Conservation (phyloP, 805 yeast species). For the Torulaspora gathmanii region DNA sequence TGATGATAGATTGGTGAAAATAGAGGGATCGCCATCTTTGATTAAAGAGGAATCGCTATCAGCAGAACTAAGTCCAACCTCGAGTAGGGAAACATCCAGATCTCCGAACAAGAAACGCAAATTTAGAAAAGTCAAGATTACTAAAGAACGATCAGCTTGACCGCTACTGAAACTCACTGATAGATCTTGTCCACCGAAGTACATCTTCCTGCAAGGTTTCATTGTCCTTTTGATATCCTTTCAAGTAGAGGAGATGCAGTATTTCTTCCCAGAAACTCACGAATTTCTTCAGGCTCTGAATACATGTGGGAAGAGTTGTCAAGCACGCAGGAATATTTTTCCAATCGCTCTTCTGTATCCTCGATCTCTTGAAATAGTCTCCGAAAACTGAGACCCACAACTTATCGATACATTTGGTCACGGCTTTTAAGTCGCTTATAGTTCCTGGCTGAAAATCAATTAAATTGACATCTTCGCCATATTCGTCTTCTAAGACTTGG, state of each 20-base stretch:
- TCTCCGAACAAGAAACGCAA: conserved; percentile 15
- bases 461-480: conserved; percentile 50
- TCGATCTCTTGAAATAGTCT: conserved; percentile 39
- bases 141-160: conserved; percentile 4
- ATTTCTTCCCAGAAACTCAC: conserved; percentile 50
- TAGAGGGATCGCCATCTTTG: not conserved
- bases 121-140: conserved; percentile 14
- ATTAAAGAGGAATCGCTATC: not conserved
- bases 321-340: conserved; percentile 24
- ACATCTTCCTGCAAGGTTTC: conserved; percentile 2
- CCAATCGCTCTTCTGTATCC: conserved; percentile 26
- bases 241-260: conserved; percentile 41
- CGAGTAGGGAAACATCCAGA: conserved; percentile 7
- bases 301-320: conserved; percentile 30
- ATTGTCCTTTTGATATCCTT: conserved; percentile 34
- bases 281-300: conserved; percentile 38
- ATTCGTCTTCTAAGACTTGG: conserved; percentile 47
- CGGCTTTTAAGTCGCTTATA: conserved; percentile 39
- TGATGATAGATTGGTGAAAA: not conserved
- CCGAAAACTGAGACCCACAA: conserved; percentile 57
- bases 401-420: conserved; percentile 41
- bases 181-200: conserved; percentile 7
- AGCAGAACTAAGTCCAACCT: conserved; percentile 1
- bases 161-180: not conserved
- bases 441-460: conserved; percentile 44